A percentile compares a stretch with the other conserved stretches of the same genome.
phyloP scores from a whole-genome alignment of 2,329 filamentous ascomycete species.

The Sphaerostilbella broomeana region DNA sequence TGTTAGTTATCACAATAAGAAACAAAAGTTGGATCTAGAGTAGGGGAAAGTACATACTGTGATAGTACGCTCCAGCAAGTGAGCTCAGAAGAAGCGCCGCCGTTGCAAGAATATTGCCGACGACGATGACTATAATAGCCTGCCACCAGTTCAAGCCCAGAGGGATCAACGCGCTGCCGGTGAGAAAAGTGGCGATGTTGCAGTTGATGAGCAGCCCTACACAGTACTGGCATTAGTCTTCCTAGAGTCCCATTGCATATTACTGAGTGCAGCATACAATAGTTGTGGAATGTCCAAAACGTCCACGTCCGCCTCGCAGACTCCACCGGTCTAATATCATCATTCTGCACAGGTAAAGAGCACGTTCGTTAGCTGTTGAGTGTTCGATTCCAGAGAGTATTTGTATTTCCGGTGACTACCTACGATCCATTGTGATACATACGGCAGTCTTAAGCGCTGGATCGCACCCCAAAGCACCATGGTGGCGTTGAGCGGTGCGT shows the following conservation, averaged over 20 bases:
- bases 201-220: constrained; percentile 42
- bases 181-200: constrained; percentile 36
- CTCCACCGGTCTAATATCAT: constrained; percentile 45
- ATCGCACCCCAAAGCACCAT: constrained; percentile 15
- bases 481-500: no score
- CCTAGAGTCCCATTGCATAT: background rate
- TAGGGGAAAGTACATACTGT: constrained; percentile 23
- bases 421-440: constrained; percentile 29
- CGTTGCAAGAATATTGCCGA: constrained; percentile 35
- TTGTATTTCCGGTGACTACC: constrained; percentile 6
- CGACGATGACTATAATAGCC: constrained; percentile 27
- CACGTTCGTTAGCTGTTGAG: no score
- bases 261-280: constrained; percentile 27
- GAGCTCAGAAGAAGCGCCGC: constrained; percentile 36
- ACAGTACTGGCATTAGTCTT: background rate
- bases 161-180: constrained; percentile 35
- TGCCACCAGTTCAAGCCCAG: constrained; percentile 37
- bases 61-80: constrained; percentile 36
- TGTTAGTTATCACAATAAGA: no score
- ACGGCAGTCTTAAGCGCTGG: constrained; percentile 23
- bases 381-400: no score
- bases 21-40: background rate
- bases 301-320: constrained; percentile 36
- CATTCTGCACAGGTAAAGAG: constrained; percentile 30
- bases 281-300: constrained; percentile 37